Conservation (phyloP, 805 yeast genomes). For the Candida pseudoglaebosa region DNA sequence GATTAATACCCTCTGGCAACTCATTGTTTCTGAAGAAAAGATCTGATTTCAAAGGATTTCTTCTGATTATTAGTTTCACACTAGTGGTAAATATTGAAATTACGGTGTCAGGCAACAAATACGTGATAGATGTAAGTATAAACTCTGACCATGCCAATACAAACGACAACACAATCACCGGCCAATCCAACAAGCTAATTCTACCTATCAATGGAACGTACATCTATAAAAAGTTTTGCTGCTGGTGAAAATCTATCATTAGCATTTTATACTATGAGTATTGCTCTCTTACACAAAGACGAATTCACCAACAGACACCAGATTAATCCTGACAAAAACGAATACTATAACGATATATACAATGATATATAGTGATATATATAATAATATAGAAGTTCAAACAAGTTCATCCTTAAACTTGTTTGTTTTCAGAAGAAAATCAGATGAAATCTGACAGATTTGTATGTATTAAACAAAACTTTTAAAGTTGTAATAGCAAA, state of each 20-base stretch:
- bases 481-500: too few relatives aligned
- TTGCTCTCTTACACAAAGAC: too few relatives aligned
- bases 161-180: conserved; percentile 41
- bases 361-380: too few relatives aligned
- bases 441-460: too few relatives aligned
- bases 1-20: conserved; percentile 7
- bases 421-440: too few relatives aligned
- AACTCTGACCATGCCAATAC: conserved; percentile 49
- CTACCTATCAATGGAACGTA: conserved; percentile 44
- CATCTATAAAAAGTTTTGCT: conserved; percentile 17
- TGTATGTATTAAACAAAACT: too few relatives aligned
- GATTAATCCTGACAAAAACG: too few relatives aligned
- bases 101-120: conserved; percentile 41
- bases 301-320: too few relatives aligned
- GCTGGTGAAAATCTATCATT: too few relatives aligned
- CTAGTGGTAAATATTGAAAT: conserved; percentile 33
- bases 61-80: conserved; percentile 21
- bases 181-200: conserved; percentile 47
- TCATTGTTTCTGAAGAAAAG: not conserved
- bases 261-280: not conserved
- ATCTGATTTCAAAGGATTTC: conserved; percentile 3
- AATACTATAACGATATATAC: too few relatives aligned
- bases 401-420: too few relatives aligned
- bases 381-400: too few relatives aligned
- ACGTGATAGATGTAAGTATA: conserved; percentile 40